phyloP scores from a whole-genome alignment of 176 grass and related monocot species.

The Carex myosuroides region DNA sequence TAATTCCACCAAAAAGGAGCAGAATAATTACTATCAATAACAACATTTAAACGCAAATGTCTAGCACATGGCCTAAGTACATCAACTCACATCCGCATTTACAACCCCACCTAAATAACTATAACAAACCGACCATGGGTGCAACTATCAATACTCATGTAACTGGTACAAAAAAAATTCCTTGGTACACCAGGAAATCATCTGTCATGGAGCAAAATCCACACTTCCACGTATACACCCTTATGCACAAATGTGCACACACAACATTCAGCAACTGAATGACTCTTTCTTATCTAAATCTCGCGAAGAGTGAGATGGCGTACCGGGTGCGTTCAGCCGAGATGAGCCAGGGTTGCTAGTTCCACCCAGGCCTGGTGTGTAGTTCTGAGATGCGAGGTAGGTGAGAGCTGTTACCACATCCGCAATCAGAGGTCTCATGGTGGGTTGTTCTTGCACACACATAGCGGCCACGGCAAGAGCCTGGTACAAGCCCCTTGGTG shows the following conservation, averaged over 20 bases:
- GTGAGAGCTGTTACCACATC: slow-evolving; percentile 74
- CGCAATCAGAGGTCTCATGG: slow-evolving; percentile 66
- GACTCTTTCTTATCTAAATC: not conserved
- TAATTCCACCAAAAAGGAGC: not conserved
- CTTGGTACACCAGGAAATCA: not conserved
- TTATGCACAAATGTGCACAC: not conserved
- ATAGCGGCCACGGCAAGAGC: slow-evolving; percentile 79
- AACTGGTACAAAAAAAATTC: not conserved
- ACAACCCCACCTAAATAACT: slow-evolving; percentile 23
- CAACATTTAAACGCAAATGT: not conserved
- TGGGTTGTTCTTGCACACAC: slow-evolving; percentile 81
- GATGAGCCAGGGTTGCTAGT: not conserved
- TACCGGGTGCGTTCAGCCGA: slow-evolving; percentile 17
- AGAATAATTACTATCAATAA: not conserved
- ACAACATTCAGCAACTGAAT: not conserved
- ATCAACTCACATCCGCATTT: slow-evolving; percentile 18
- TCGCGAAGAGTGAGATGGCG: slow-evolving; percentile 2
- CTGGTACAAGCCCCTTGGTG: slow-evolving; percentile 58
- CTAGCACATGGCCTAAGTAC: slow-evolving; percentile 6
- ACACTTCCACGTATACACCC: not conserved
- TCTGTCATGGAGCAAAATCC: not conserved
- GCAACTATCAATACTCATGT: slow-evolving; percentile 7
- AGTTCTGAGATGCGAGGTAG: slow-evolving; percentile 67
- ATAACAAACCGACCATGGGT: slow-evolving; percentile 9
- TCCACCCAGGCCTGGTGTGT: slow-evolving; percentile 8